These are phyloP conservation scores for Claviceps sp. DNA, from an alignment of 2,329 filamentous ascomycete genomes.

Conservation along the genomic window DNA sequence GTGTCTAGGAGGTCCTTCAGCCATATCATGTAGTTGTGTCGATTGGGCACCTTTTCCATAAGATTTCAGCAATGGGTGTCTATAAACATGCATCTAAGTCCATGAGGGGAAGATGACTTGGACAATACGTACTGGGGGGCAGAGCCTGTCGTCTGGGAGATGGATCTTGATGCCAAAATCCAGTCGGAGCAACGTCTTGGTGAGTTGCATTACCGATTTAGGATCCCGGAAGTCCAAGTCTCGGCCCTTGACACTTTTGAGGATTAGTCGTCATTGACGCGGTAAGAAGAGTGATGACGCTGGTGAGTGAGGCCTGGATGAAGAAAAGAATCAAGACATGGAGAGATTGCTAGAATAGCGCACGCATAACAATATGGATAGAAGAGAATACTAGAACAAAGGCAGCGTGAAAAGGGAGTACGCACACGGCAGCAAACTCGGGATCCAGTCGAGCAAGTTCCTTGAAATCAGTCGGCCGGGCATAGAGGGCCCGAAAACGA, in stretches of 20 bases:
- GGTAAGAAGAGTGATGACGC: no score
- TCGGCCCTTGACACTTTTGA: slow-evolving; percentile 16
- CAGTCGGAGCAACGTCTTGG: slow-evolving; percentile 59
- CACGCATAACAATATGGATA: background rate
- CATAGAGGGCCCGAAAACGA: slow-evolving; percentile 28
- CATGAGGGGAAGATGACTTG: slow-evolving; percentile 8
- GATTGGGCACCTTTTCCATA: slow-evolving; percentile 38
- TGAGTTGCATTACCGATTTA: slow-evolving; percentile 63
- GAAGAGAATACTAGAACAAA: background rate
- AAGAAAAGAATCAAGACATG: no score
- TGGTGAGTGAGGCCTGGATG: no score
- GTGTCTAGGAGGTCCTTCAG: slow-evolving; percentile 69
- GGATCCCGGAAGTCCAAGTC: slow-evolving; percentile 74
- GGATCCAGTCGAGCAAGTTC: slow-evolving; percentile 26
- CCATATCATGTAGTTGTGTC: slow-evolving; percentile 87
- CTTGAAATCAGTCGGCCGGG: slow-evolving; percentile 28
- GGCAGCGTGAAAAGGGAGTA: background rate
- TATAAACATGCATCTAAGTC: background rate
- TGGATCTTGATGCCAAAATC: slow-evolving; percentile 63
- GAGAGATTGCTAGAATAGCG: no score
- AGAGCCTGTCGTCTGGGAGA: slow-evolving; percentile 66
- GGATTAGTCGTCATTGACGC: background rate
- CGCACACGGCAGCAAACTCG: slow-evolving; percentile 29
- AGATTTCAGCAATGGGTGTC: background rate
- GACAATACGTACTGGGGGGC: slow-evolving; percentile 52